These are phyloP conservation scores for Ulota crispa DNA, from an alignment of 225 moss, liverwort and hornwort genomes.

Conservation along the genomic window DNA sequence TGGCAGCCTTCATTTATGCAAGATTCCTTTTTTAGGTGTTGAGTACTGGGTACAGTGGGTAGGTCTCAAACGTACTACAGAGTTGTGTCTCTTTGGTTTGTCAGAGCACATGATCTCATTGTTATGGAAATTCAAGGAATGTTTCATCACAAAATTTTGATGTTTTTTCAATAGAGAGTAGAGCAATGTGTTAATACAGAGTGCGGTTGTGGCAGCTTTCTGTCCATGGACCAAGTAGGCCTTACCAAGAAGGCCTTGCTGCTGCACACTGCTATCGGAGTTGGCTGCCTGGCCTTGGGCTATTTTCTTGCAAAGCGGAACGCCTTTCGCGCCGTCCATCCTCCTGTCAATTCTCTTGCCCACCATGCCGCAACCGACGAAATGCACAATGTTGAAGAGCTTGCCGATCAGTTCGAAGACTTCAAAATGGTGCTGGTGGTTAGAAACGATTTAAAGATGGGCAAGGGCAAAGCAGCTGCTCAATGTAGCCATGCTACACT, in stretches of 20 bases:
- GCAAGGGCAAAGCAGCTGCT: slow-evolving; percentile 92
- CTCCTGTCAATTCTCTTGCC: slow-evolving; percentile 20
- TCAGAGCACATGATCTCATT: not conserved
- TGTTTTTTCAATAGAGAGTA: not conserved
- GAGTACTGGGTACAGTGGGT: slow-evolving; percentile 46
- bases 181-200: not conserved
- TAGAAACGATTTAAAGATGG: slow-evolving; percentile 89
- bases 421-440: slow-evolving; percentile 98
- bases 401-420: slow-evolving; percentile 73
- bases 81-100: not conserved
- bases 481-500: slow-evolving; percentile 94
- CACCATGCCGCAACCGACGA: slow-evolving; percentile 43
- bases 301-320: slow-evolving; percentile 65
- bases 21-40: not conserved
- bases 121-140: not conserved
- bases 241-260: slow-evolving; percentile 42
- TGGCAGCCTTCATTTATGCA: not conserved
- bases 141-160: not conserved
- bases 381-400: slow-evolving; percentile 70
- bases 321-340: slow-evolving; percentile 27
- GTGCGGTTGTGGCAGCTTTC: not conserved
- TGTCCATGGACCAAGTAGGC: slow-evolving; percentile 34
- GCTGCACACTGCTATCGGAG: slow-evolving; percentile 58
- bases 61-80: not conserved
- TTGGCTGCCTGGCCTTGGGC: slow-evolving; percentile 73